phyloP scores from a whole-genome alignment of 768 basidiomycete species.

The Collybiopsis confluens region DNA sequence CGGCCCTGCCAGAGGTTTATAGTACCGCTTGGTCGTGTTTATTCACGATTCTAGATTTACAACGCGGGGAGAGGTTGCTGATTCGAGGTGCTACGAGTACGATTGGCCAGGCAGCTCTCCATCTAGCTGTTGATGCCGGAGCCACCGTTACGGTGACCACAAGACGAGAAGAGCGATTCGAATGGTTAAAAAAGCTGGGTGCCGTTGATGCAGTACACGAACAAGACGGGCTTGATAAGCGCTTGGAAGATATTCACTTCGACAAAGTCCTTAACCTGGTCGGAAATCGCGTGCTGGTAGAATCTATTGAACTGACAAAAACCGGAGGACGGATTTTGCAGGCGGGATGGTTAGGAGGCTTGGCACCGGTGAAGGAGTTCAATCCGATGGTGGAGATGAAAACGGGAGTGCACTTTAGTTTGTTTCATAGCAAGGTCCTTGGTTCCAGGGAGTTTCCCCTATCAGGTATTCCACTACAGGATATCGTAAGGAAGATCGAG shows the following conservation, averaged over 20 bases:
- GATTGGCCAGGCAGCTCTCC: slow-evolving; percentile 16
- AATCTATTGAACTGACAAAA: slow-evolving; percentile 13
- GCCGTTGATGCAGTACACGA: slow-evolving; percentile 12
- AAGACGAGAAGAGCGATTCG: slow-evolving; percentile 10
- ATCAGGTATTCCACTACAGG: slow-evolving; percentile 15
- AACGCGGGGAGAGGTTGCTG: slow-evolving; percentile 12
- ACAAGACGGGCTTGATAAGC: slow-evolving; percentile 4
- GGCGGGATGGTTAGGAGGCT: slow-evolving; percentile 18
- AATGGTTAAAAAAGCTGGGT: slow-evolving; percentile 12
- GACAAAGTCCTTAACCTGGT: slow-evolving; percentile 19
- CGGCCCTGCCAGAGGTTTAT: slow-evolving; percentile 18
- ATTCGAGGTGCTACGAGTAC: slow-evolving; percentile 17
- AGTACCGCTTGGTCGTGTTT: slow-evolving; percentile 19
- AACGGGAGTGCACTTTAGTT: slow-evolving; percentile 18
- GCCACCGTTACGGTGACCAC: slow-evolving; percentile 17
- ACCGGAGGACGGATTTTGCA: slow-evolving; percentile 10
- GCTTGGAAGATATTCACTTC: slow-evolving; percentile 5
- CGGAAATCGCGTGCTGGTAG: slow-evolving; percentile 17
- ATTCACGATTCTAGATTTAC: slow-evolving; percentile 15
- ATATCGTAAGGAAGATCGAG: slow-evolving; percentile 10
- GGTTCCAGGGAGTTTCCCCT: slow-evolving; percentile 16
- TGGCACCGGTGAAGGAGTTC: slow-evolving; percentile 14
- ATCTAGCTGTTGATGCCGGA: slow-evolving; percentile 14
- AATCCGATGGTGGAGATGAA: slow-evolving; percentile 18
- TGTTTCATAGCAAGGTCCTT: slow-evolving; percentile 20